Base-by-base conservation (phyloP, 2,329 filamentous ascomycete genomes). In the Didymella pomorum region DNA sequence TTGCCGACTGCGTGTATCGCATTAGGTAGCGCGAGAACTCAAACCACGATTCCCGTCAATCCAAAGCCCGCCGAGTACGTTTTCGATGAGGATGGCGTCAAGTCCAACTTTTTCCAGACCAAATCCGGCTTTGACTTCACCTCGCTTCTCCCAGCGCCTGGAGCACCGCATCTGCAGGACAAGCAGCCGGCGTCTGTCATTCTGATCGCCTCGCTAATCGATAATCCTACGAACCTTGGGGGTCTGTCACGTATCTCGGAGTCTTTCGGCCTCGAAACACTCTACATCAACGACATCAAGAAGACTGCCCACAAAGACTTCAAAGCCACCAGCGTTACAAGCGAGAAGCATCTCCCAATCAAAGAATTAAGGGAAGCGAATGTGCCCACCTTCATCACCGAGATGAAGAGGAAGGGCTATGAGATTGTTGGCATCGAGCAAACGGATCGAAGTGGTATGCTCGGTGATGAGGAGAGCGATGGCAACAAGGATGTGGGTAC, bases 371-470 rank as follows among this genome's bases (percentile, higher is more conserved):
- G 71, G 43, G 64, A 65, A 3, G 28, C 53, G 0, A 67, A 58
- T 5, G 63, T 80, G 0, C 73, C 78, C 1, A 65, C 64, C 1
- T 83, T 79, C 42, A 62, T 84, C 4, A 65, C 72, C 0, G 63
- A 66, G 16, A 77, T 78, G 67, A 80, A 81, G 62, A 68, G 65
- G n/a, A 76, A 80, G 46, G 82, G 82, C 0, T 84, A 79, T 53
- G 74, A 72, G n/a, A 75, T 83, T n/a, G 79, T 84, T 3, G 82
- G 82, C 0, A 79, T 85, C 9, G 83, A 85, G 68, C 83, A 85
- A 71, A 85, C 83, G 18, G 82, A 84, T 66, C 74, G 78, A 1
- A 81, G 78, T 49, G 71, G 79, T 0, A 66, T 84, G 28, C 65
- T 84, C 2, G 82, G 82, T 0, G 67, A 70, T 0, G 69, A 68